phyloP scores from a whole-genome alignment of 208 protist genomes.

The Polymyxa betae region DNA sequence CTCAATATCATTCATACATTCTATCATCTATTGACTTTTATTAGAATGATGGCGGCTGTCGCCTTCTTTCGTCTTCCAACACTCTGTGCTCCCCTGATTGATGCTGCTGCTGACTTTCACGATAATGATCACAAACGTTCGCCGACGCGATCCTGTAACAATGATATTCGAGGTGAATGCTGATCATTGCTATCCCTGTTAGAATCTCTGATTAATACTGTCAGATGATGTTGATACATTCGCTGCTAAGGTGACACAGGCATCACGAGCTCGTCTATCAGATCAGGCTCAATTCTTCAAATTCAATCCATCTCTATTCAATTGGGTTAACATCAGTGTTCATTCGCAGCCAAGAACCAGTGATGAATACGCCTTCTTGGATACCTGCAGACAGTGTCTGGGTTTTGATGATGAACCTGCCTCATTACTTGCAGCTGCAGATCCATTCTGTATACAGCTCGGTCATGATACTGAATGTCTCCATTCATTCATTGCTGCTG shows the following conservation, averaged over 20 bases:
- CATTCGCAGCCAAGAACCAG: not conserved
- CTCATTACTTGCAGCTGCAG: not conserved
- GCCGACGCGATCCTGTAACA: too few relatives aligned
- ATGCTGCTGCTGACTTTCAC: not conserved
- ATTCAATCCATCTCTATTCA: not conserved
- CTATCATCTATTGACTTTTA: too few relatives aligned
- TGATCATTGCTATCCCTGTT: too few relatives aligned
- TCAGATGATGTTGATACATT: not conserved
- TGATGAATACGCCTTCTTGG: not conserved
- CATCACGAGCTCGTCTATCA: not conserved
- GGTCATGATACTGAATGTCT: not conserved
- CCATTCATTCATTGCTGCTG: not conserved
- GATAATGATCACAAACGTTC: too few relatives aligned
- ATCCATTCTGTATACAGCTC: not conserved
- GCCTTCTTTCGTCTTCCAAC: not conserved
- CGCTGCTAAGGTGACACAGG: not conserved
- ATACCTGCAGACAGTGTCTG: not conserved
- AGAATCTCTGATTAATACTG: too few relatives aligned
- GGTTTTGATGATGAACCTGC: not conserved
- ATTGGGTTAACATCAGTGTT: slow-evolving; percentile 1
- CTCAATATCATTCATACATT: too few relatives aligned
- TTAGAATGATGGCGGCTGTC: not conserved
- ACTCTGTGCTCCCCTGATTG: not conserved
- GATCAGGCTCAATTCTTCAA: slow-evolving; percentile 20
- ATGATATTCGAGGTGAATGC: too few relatives aligned